Evolutionary conservation across 257 asterid species (phyloP), one percentile per base, ranked within the genome.

Genomic region (Nicotiana tabacum): DNA sequence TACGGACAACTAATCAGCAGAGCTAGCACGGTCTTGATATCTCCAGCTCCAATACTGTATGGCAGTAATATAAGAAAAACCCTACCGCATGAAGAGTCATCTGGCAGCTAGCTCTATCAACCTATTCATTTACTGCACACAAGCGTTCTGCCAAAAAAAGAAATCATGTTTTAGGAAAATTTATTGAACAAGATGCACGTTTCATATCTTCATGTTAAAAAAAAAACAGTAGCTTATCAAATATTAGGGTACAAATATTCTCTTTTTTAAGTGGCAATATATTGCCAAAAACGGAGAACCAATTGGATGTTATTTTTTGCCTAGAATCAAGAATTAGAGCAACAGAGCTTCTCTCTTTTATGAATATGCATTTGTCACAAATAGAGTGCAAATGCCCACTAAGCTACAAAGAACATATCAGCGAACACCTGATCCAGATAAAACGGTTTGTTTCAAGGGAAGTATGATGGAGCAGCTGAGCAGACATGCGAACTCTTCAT

Each of bases 61-160:
- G 79, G 56, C 64, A 76, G 80, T 76, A 51, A 56, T 51, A 76
- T 27, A 76, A 53, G 18, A 53, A 76, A 74, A 51, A 76, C 8
- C 64, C 80, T 51, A 10, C 64, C 1, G 16, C 80, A 24, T 61
- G 67, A 76, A 76, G 80, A 15, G 46, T 76, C 46, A 3, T 53
- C 46, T 16, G 55, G 57, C 21, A 21, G 56, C 27, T 78, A 82
- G 78, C 85, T 81, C 17, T 53, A 70, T 78, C 82, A 83, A 84
- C 56, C 82, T 81, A 83, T 78, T 87, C 87, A 39, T 90, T 90
- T 79, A 57, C 82, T 35, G 91, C 84, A 62, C 98, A 92, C 82
- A 92, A 51, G 87, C 97, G 90, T 91, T 94, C 98, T 94, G 93
- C 64, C 27, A 65, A 46, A 72, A 70, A 85, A 83, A 66, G 72